Evolutionary conservation across 257 asterid genomes (phyloP), one percentile per base, ranked within the genome.

Genomic region (Solanum pennellii): DNA sequence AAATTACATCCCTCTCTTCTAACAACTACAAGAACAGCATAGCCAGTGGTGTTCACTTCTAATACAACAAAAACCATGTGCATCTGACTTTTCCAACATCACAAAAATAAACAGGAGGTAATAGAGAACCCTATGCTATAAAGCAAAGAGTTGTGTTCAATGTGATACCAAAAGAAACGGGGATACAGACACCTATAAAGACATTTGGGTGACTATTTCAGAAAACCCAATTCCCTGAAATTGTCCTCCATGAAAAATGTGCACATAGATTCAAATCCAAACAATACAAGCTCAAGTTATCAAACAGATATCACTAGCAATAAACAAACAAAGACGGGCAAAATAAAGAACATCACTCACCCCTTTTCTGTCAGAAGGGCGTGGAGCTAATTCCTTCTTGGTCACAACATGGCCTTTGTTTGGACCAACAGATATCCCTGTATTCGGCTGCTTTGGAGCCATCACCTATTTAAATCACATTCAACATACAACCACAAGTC

Each of bases 361-460:
- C 31, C 94, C 93, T 90, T 92, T 92, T 82, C 94, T 88, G 21
- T 88, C 93, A 1, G 92, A 91, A 60, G 93, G 94, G 59, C 93
- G 94, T 1, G 92, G 92, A 9, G 92, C 93, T 82, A 92, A 68
- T 75, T 91, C 92, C 91, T 91, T 90, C 1, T 91, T 90, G 66
- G 93, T 92, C 25, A 89, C 93, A 39, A 92, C 89, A 87, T 93
- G 95, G 14, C 94, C 95, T 56, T 88, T 91, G 86, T 93, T 93
- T 90, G 90, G 80, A 12, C 95, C 95, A 37, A 91, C 93, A 35
- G 88, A 91, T 6, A 93, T 11, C 23, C 95, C 95, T 62, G 91
- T 90, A 86, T 90, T 92, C 1, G 92, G 89, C 90, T 87, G 90
- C 86, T 91, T 91, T 9, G 94, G 94, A 86, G 95, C 92, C 94